Base-by-base conservation (phyloP, 805 yeast species). In the Yarrowia sp. region DNA sequence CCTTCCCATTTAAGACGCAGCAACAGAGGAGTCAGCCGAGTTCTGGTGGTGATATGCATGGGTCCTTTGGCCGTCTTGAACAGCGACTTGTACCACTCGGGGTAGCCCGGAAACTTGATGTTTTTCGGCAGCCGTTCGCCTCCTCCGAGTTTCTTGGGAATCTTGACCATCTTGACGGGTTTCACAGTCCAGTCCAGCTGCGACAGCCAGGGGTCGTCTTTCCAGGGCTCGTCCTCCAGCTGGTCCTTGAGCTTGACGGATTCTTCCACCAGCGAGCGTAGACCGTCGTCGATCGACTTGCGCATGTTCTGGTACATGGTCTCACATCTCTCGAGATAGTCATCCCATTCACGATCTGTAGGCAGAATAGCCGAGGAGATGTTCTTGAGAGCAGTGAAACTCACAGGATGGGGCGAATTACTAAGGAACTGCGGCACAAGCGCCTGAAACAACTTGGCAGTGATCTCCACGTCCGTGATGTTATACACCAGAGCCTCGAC, bases 331-430 rank as follows among this genome's bases (percentile, higher is more conserved):
- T 82, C 77, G n/a, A 93, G 79, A 74, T 92, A 95, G 2, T 83
- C 76, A 14, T 86, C 81, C 99, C 99, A 95, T 14, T 79, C 73
- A 14, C 83, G 77, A 16, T 89, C 86, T 0, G 97, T 89, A 1
- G 99, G 97, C 49, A 96, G 79, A 61, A 93, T 85, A 55, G 90
- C 85, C 22, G 89, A 83, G 10, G 92, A 87, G 74, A 95, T 80
- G 69, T 86, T 88, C 72, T 89, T 82, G 55, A 95, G 79, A 1
- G 97, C 97, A 0, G 95, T 93, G 79, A 93, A 89, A 15, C 97
- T 90, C 1, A 94, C 97, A 0, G 99, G 98, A 77, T 95, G 99
- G 0, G 99, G 97, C 53, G 93, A 87, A 64, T 86, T 84, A 41
- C 80, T 74, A 36, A 84, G 77, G 74, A 91, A 95, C 43, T 80